Evolutionary conservation across 2,329 filamentous ascomycete species (phyloP), one percentile per base, ranked within the genome.

Genomic region (Neopestalotiopsis sp.): DNA sequence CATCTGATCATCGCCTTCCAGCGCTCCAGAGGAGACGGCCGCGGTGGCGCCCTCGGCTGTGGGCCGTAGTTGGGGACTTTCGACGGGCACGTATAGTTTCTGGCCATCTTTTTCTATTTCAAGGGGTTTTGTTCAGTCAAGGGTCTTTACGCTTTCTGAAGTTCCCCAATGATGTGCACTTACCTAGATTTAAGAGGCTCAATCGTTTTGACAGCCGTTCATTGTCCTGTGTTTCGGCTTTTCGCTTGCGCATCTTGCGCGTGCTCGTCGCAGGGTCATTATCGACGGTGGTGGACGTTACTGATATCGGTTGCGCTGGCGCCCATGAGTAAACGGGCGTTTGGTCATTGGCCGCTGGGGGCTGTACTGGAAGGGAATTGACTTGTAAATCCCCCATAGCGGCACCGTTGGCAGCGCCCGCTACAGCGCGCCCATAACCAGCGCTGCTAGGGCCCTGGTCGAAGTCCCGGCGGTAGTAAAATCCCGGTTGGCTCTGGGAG

Each of bases 171-270:
- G 38, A 67, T 64, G 63, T 68, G 24, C 24, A 80, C 84, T 68
- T 89, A 96, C 94, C 92, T 72, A 98, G 83, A 78, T 95, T 94
- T 67, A 98, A 86, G 65, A 93, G 84, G 78, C 94, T 93, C 79
- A 98, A 87, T 72, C 92, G 88, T 84, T 98, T 98, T 61, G 92
- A 92, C 72, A 98, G 87, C 66, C 94, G 91, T 81, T 97, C 89
- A 73, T 88, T 90, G 75, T 88, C 85, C 70, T 88, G 87, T 14
- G 80, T 78, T 66, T 89, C 86, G 69, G 89, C 87, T 80, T 90
- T 91, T 74, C 89, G 82, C 81, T 91, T 91, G 76, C 85, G 82
- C 74, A 75, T 75, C n/a, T 73, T 77, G 59, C 78, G 76, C 71
- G 70, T 65, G 71, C 28, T 42, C 67, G 63, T 67, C 64, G 63